Evolutionary conservation across 148 eudicot genomes (phyloP).

Genomic region (Fagopyrum homotropicum): DNA sequence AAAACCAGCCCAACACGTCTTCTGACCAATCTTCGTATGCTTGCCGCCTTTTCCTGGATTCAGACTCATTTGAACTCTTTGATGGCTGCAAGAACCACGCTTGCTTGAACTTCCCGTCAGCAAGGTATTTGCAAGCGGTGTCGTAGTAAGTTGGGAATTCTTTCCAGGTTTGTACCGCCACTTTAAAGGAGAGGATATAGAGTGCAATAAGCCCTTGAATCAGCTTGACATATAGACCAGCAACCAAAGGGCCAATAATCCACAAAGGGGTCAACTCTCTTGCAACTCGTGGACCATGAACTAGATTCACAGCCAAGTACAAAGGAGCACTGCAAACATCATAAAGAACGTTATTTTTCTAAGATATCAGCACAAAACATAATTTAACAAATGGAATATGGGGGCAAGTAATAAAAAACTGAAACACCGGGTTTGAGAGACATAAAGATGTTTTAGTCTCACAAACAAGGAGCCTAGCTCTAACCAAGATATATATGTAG

Average conservation of each 20-base stretch:
- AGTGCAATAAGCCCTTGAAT: constrained; percentile 8
- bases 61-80: neutral
- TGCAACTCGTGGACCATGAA: constrained; percentile 67
- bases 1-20: constrained; percentile 1
- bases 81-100: neutral
- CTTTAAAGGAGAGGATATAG: constrained; percentile 1
- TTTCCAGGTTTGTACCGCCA: neutral
- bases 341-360: constrained; percentile 3
- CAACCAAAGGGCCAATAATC: constrained; percentile 58
- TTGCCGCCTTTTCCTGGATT: neutral
- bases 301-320: constrained; percentile 53
- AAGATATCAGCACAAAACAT: neutral
- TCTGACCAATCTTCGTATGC: constrained; percentile 8
- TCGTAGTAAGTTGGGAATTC: constrained; percentile 7
- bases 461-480: neutral
- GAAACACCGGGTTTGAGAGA: neutral
- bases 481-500: neutral
- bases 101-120: constrained; percentile 1
- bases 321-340: constrained; percentile 60
- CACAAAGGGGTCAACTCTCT: constrained; percentile 85
- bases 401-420: neutral
- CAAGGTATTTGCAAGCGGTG: neutral
- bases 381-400: neutral
- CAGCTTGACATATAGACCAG: constrained; percentile 6
- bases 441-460: neutral